phyloP scores from a whole-genome alignment of 106 monocot species.

The Amphibolis antarctica region DNA sequence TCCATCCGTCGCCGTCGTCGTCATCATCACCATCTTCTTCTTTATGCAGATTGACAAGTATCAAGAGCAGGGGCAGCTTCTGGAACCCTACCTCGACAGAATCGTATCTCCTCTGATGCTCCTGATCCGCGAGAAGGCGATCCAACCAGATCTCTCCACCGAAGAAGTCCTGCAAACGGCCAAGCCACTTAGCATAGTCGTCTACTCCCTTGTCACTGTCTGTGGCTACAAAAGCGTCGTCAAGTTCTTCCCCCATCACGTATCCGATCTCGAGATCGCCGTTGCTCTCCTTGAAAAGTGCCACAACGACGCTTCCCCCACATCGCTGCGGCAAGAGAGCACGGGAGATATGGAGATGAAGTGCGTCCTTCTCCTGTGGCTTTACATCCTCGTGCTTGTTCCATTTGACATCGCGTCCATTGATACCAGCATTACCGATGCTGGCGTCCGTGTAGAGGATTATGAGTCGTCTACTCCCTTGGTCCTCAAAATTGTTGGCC shows the following conservation, averaged over 20 bases:
- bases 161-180: slow-evolving; percentile 44
- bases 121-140: slow-evolving; percentile 45
- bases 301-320: slow-evolving; percentile 26
- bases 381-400: slow-evolving; percentile 90
- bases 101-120: slow-evolving; percentile 75
- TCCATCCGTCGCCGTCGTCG: background rate
- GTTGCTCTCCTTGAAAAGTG: slow-evolving; percentile 69
- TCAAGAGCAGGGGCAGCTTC: slow-evolving; percentile 91
- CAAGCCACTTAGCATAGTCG: slow-evolving; percentile 72
- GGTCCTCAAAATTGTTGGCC: slow-evolving; percentile 66
- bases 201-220: slow-evolving; percentile 72
- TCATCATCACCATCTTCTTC: background rate
- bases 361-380: slow-evolving; percentile 85
- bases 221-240: slow-evolving; percentile 92
- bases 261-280: slow-evolving; percentile 89
- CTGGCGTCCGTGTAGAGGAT: slow-evolving; percentile 5
- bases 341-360: slow-evolving; percentile 98
- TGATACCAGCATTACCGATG: slow-evolving; percentile 52
- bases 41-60: slow-evolving; percentile 77
- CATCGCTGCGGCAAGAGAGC: slow-evolving; percentile 76
- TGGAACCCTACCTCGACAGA: slow-evolving; percentile 82
- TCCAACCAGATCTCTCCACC: slow-evolving; percentile 20
- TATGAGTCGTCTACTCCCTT: slow-evolving; percentile 32
- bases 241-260: slow-evolving; percentile 92
- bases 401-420: slow-evolving; percentile 93